Base-by-base conservation (phyloP, 73 alveolate species). In the Symbiodinium pilosum region DNA sequence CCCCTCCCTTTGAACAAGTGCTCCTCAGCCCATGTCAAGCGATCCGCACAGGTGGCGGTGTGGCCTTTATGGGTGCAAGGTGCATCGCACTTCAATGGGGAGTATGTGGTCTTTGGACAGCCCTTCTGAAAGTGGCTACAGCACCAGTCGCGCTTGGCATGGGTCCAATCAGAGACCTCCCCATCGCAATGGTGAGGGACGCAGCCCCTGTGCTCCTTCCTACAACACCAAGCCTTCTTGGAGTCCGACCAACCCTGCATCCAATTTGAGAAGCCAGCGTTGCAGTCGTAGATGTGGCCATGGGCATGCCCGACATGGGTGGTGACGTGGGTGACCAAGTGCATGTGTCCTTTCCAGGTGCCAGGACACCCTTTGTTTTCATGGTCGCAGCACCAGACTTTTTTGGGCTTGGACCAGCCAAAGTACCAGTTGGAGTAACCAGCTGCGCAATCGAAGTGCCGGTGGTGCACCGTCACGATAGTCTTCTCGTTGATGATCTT, bases 211-310 rank as follows among this genome's bases (percentile, higher is more conserved):
- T 91, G 52, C 52, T 91, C 56, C 59, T 69, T 69, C 30, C 69
- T 54, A n/a, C 96, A 91, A 83, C 96, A 91, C 96, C 96, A 91
- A 32, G 52, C 39, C 47, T 91, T 47, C 44, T 91, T 91, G 52
- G 96, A 91, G 39, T 69, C 96, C 14, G 96, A 91, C 96, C 96
- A 91, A 24, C 96, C 96, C 21, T 91, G 96, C 88, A 91, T 34
- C 96, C 96, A 91, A 34, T 69, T 71, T 36, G 96, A 91, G 85
- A 91, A 69, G 40, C 96, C 96, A 38, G 96, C 96, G 28, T 91
- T 42, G 77, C 96, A 91, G 73, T 88, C 96, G 41, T 91, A 91
- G 42, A 91, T 32, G 77, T 21, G 88, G 20, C 87, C 96, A 7
- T 59, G 32, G 11, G 96, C 96, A 24, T 91, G 87, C 51, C 96